Conservation (phyloP, 2,329 filamentous ascomycete genomes). For the Hymenoscyphus fraxineus region DNA sequence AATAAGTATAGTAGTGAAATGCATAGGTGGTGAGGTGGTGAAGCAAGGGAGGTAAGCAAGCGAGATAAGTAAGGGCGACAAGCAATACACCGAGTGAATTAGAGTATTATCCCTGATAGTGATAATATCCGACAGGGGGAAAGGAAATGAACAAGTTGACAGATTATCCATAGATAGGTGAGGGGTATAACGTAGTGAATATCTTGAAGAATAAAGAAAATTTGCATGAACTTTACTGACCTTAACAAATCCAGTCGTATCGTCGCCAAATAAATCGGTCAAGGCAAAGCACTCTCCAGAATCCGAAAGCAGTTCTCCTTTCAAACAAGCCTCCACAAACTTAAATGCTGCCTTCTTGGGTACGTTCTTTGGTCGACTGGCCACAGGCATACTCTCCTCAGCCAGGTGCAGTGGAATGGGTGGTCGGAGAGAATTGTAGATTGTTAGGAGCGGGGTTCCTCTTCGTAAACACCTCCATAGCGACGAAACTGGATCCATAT, state of each 20-base stretch:
- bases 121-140: neutral
- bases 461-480: constrained; percentile 84
- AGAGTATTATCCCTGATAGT: neutral
- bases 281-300: constrained; percentile 86
- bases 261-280: constrained; percentile 84
- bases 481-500: constrained; percentile 79
- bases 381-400: constrained; percentile 56
- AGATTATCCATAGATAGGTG: neutral
- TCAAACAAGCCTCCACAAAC: constrained; percentile 85
- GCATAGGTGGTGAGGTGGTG: neutral
- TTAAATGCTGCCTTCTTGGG: constrained; percentile 88
- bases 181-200: neutral
- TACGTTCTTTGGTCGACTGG: constrained; percentile 76
- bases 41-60: neutral
- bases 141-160: neutral
- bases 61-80: neutral
- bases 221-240: constrained; percentile 40
- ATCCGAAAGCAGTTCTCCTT: constrained; percentile 69
- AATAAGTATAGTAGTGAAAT: neutral
- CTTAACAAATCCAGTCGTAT: constrained; percentile 97
- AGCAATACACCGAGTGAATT: neutral
- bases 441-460: constrained; percentile 77
- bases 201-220: neutral
- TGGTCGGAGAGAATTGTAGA: constrained; percentile 84
- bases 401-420: constrained; percentile 65